These are phyloP conservation scores for Neofusicoccum parvum DNA, from an alignment of 2,329 filamentous ascomycete genomes.

Conservation along the genomic window DNA sequence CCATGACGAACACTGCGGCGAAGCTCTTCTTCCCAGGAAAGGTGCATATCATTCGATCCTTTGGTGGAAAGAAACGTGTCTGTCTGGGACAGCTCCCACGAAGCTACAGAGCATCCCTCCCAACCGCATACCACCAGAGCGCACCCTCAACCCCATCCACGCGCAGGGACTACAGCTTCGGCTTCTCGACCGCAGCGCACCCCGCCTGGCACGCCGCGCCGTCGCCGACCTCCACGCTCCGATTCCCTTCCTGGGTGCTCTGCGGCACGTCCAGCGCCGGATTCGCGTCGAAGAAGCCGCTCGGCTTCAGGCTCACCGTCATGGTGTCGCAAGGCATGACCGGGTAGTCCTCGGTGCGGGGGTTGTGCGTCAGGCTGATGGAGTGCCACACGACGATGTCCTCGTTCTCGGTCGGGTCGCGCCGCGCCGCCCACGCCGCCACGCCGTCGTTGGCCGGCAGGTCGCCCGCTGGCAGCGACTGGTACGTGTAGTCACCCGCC, in stretches of 20 bases:
- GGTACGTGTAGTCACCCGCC: slow-evolving; percentile 31
- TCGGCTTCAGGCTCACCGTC: slow-evolving; percentile 14
- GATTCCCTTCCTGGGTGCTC: background rate
- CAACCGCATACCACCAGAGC: no score
- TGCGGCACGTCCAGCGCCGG: slow-evolving; percentile 12
- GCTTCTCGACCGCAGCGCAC: background rate
- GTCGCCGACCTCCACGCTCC: background rate
- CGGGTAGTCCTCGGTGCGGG: slow-evolving; percentile 38
- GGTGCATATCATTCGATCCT: no score
- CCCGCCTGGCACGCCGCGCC: background rate
- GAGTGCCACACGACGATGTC: slow-evolving; percentile 50
- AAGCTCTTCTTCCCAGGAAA: no score
- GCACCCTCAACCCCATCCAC: no score
- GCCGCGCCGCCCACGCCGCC: slow-evolving; percentile 22
- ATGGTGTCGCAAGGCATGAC: slow-evolving; percentile 34
- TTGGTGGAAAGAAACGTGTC: no score
- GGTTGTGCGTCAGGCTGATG: slow-evolving; percentile 49
- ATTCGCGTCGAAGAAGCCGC: background rate
- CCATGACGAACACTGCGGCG: no score
- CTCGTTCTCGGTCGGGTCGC: slow-evolving; percentile 23
- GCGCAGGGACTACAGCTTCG: background rate
- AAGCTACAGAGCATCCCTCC: background rate
- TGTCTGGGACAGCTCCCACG: no score
- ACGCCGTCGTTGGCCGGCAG: slow-evolving; percentile 26
- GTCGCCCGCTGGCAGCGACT: slow-evolving; percentile 28